Conservation (phyloP, 345 rosid genomes). For the Salix caprea region DNA sequence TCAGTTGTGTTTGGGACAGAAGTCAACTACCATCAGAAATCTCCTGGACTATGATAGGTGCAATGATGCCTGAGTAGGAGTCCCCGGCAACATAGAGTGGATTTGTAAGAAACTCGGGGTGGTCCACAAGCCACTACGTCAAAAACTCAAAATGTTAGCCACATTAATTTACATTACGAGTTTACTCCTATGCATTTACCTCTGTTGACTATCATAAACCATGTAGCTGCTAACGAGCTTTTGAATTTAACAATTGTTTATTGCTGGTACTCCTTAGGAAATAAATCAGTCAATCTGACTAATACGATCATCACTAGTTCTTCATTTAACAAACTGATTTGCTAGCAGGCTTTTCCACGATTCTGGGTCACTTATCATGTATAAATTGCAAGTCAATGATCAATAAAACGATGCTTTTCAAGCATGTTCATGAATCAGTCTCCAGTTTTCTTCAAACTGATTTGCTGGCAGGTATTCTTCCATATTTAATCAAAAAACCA, state of each 20-base stretch:
- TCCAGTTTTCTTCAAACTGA: not conserved
- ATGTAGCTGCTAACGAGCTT: not conserved
- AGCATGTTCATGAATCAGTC: not conserved
- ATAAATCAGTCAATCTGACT: not conserved
- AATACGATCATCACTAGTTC: not conserved
- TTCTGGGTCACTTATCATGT: not conserved
- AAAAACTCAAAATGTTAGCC: not conserved
- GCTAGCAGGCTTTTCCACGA: not conserved
- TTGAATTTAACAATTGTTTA: not conserved
- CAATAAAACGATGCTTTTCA: not conserved
- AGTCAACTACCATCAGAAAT: not conserved
- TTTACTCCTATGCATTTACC: no score
- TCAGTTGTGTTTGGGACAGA: not conserved
- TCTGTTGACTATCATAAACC: not conserved
- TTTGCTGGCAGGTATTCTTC: not conserved
- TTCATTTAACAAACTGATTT: not conserved
- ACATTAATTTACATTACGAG: not conserved
- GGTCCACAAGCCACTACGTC: conserved; percentile 32
- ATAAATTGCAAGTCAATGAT: not conserved
- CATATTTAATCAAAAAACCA: not conserved
- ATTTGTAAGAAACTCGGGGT: conserved; percentile 26
- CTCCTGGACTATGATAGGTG: not conserved
- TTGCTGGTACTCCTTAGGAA: not conserved
- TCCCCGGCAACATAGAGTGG: conserved; percentile 34
- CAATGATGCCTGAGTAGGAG: conserved; percentile 19